A percentile compares a stretch with the other conserved stretches of the same genome.
Evolutionary conservation across 148 eudicot genomes (phyloP).

Genomic region (Diospyros lotus): DNA sequence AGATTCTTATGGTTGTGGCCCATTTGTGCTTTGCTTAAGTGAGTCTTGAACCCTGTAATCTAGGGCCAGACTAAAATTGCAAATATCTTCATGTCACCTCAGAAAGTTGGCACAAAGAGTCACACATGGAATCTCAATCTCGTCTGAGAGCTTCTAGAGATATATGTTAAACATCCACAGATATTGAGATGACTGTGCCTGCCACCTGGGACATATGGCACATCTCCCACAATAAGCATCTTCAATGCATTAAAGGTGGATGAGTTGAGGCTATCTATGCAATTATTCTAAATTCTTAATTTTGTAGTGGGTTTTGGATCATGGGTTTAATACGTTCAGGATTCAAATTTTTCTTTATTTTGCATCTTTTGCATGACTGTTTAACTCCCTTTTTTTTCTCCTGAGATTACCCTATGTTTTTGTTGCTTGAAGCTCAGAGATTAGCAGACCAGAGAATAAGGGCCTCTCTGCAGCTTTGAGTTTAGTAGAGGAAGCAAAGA

Average conservation of each 20-base stretch:
- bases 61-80: no score
- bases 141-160: no score
- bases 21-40: no score
- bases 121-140: no score
- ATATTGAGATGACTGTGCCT: no score
- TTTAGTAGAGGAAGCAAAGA: constrained; percentile 74
- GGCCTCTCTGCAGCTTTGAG: constrained; percentile 70
- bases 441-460: constrained; percentile 86
- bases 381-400: no score
- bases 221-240: neutral
- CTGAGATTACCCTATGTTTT: constrained; percentile 6
- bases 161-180: no score
- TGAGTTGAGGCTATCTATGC: neutral
- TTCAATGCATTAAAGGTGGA: neutral
- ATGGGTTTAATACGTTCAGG: neutral
- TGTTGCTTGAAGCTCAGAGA: constrained; percentile 88
- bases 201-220: no score
- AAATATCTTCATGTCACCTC: no score
- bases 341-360: constrained; percentile 1
- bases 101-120: no score
- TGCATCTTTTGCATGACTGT: constrained; percentile 6
- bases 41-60: no score
- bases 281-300: neutral
- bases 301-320: neutral
- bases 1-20: no score